Base-by-base conservation (phyloP, 169 alveolate species). In the Plasmodium coatneyi region DNA sequence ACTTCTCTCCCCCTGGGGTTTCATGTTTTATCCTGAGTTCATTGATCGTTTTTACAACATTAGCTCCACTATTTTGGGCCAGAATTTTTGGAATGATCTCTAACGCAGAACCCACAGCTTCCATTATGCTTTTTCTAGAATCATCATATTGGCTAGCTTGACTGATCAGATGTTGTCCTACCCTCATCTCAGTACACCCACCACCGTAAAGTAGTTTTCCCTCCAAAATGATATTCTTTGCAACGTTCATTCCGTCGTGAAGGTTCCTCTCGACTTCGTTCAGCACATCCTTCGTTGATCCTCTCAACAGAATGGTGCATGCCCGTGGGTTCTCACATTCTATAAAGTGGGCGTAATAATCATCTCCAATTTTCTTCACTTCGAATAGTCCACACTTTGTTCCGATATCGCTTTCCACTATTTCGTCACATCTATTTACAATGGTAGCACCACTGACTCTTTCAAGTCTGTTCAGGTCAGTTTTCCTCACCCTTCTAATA, bases 141-240 rank as follows among this genome's bases (percentile, higher is more conserved):
- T 94, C 87, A 92, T 92, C 82, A 71, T 32, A 79, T 9, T 66
- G 25, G 19, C 22, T 86, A 5, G 99, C 97, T 71, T 96, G 92
- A 92, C 98, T 98, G 52, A 93, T 96, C 70, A 99, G 96, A 91
- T 97, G 95, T 60, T 98, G 98, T 5, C 99, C 95, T 49, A 99
- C 97, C 90, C 98, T 99, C 99, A 99, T 98, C 95, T 99, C 99
- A 22, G 99, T 97, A 30, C 99, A 99, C 22, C 99, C 99, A 30
- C 99, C 99, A 2, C 99, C 99, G n/a, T 99, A 99, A 22, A 99
- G 98, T 54, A 99, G 96, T 86, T 97, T 97, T 52, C 99, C 99
- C 82, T 99, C 99, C 22, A 98, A 93, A 78, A 99, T 95, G 60
- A 99, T 98, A 96, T 99, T 99, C 82, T 99, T 96, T 9, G 99